Evolutionary conservation across 441 rosid genomes (phyloP), one percentile per base, ranked within the genome.

Genomic region (Syzygium malaccense): DNA sequence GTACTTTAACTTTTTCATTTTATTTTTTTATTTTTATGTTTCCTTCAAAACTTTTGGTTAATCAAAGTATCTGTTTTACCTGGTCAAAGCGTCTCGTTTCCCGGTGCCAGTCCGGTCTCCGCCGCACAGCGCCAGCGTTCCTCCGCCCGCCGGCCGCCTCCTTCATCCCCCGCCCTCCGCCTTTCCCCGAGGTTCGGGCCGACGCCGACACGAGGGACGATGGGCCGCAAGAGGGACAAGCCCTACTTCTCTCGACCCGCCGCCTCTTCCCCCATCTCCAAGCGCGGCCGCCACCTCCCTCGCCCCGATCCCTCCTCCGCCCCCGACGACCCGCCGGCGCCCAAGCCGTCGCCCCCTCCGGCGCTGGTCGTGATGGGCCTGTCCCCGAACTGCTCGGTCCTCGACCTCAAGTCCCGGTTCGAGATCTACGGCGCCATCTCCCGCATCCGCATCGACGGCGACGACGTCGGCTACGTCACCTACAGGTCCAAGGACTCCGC

Each of bases 391-490:
- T 95, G 96, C 89, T 96, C 99, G n/a, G 98, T 96, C 19, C 94
- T 97, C 55, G 98, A 96, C 91, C 93, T 97, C 83, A 96, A 97
- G 92, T 96, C 97, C 11, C 94, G 97, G 90, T 96, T 97, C 93
- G 98, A 96, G 98, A 95, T 97, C 93, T 96, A 96, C 94, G 99
- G 99, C n/a, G 85, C 98, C 6, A 94, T 96, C 78, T 96, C 98
- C 57, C 95, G 99, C 87, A 95, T 95, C 91, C 96, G 98, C 79
- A 96, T 97, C 90, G 96, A 94, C 88, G 92, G 94, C 13, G 95
- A 95, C 78, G 94, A 93, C 71, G 90, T 93, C 78, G 98, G 98
- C 14, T 91, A 89, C 89, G 89, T 97, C 86, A 88, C 93, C 1
- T 97, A 89, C 86, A 96, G 99, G 71, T 91, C 95, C 18, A 93